Percentiles rank a stretch among this genome's conserved stretches.
Conservation (phyloP, 495 filamentous ascomycete species). For the Neurospora intermedia region DNA sequence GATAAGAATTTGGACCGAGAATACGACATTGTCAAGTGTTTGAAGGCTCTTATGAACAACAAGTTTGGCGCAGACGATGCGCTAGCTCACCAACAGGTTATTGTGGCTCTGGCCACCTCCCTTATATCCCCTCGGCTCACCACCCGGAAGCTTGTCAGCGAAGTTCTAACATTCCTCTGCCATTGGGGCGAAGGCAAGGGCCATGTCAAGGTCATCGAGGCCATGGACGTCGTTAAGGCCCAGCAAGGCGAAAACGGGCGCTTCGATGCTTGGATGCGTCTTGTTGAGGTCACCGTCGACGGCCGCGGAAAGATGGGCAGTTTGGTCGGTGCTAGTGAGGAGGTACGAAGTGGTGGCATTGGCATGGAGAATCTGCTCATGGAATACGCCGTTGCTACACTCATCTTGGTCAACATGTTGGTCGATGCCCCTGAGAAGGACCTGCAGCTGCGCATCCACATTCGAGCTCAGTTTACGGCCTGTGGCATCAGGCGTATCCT, state of each 20-base stretch:
- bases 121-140: slow-evolving; percentile 82
- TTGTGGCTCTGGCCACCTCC: slow-evolving; percentile 78
- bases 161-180: slow-evolving; percentile 92
- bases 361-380: slow-evolving; percentile 98
- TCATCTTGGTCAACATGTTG: slow-evolving; percentile 94
- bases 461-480: slow-evolving; percentile 89
- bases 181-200: slow-evolving; percentile 90
- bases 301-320: slow-evolving; percentile 97
- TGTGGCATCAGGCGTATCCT: slow-evolving; percentile 93
- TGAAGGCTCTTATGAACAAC: slow-evolving; percentile 98
- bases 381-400: slow-evolving; percentile 94
- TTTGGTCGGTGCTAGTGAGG: slow-evolving; percentile 91
- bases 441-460: slow-evolving; percentile 83
- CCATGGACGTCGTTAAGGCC: slow-evolving; percentile 83
- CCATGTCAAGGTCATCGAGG: slow-evolving; percentile 88
- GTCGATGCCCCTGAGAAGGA: slow-evolving; percentile 85
- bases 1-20: slow-evolving; percentile 89
- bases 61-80: slow-evolving; percentile 98
- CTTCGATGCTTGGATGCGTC: slow-evolving; percentile 98
- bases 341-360: slow-evolving; percentile 92
- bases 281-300: slow-evolving; percentile 94
- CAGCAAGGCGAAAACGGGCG: slow-evolving; percentile 87
- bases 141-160: slow-evolving; percentile 89
- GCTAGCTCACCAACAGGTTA: slow-evolving; percentile 77
- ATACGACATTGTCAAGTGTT: slow-evolving; percentile 95